These are phyloP conservation scores for Ascochyta clinopodiicola DNA, from an alignment of 2,329 filamentous ascomycete genomes.

Conservation along the genomic window DNA sequence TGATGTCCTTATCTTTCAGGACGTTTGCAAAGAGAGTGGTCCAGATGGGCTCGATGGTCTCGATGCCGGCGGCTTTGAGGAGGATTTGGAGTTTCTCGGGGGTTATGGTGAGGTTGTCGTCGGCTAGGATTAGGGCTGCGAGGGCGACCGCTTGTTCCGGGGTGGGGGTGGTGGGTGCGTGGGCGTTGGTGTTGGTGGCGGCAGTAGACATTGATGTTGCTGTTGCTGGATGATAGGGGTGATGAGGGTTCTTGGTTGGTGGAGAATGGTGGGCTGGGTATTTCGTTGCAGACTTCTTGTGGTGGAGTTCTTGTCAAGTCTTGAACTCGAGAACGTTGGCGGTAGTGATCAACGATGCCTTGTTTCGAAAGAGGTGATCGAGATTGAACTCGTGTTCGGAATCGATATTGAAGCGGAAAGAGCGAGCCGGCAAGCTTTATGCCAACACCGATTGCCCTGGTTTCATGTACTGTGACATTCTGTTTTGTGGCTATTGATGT, in stretches of 20 bases:
- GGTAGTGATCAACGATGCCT: background rate
- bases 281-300: background rate
- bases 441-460: background rate
- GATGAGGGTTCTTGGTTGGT: background rate
- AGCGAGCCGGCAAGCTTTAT: background rate
- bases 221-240: background rate
- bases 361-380: background rate
- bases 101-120: slow-evolving; percentile 94
- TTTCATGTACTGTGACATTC: background rate
- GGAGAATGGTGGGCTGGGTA: background rate
- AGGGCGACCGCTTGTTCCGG: slow-evolving; percentile 76
- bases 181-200: background rate
- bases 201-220: slow-evolving; percentile 9
- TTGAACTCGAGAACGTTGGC: background rate
- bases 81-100: slow-evolving; percentile 94
- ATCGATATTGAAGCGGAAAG: background rate
- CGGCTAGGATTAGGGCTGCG: slow-evolving; percentile 97
- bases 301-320: background rate
- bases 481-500: too few relatives aligned
- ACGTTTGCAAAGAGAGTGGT: slow-evolving; percentile 95
- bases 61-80: slow-evolving; percentile 87
- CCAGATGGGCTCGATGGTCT: slow-evolving; percentile 94
- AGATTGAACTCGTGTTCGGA: background rate
- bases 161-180: slow-evolving; percentile 13
- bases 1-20: slow-evolving; percentile 88